Conservation (phyloP, 2,329 filamentous ascomycete species). For the Penicillium concentricum region DNA sequence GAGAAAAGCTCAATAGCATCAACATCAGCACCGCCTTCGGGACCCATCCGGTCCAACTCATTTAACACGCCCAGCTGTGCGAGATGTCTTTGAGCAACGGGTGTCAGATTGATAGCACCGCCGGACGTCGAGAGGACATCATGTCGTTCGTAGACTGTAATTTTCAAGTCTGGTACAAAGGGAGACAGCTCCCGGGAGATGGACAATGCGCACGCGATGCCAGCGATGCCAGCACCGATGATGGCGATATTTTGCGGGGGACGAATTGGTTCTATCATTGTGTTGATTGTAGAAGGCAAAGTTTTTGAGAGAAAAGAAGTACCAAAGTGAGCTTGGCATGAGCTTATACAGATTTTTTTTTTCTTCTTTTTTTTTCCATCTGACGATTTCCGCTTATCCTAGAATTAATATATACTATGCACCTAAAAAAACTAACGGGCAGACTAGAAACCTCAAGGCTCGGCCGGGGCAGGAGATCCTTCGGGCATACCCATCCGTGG, state of each 20-base stretch:
- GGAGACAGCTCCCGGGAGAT: constrained; percentile 35
- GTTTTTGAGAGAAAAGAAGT: not conserved
- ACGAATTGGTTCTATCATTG: constrained; percentile 13
- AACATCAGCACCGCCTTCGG: constrained; percentile 42
- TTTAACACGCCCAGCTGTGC: constrained; percentile 42
- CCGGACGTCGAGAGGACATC: constrained; percentile 44
- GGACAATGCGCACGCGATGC: constrained; percentile 34
- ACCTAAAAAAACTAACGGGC: not conserved
- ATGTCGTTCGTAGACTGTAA: constrained; percentile 43
- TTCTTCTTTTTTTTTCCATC: not conserved
- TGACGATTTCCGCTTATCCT: not conserved
- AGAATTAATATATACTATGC: not conserved
- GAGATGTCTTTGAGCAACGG: constrained; percentile 46
- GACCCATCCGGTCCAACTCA: constrained; percentile 39
- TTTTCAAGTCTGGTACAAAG: constrained; percentile 34
- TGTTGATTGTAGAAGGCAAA: not conserved
- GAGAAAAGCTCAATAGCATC: constrained; percentile 44
- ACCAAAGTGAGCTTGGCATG: not conserved
- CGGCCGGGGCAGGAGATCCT: constrained; percentile 24
- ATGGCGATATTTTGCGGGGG: constrained; percentile 31
- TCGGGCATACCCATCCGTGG: constrained; percentile 19
- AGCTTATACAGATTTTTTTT: not conserved
- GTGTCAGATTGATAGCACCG: constrained; percentile 47
- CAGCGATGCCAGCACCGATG: constrained; percentile 37
- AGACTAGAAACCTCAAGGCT: constrained; percentile 8